phyloP scores from a whole-genome alignment of 73 alveolate genomes.

The Uronychia binucleata region DNA sequence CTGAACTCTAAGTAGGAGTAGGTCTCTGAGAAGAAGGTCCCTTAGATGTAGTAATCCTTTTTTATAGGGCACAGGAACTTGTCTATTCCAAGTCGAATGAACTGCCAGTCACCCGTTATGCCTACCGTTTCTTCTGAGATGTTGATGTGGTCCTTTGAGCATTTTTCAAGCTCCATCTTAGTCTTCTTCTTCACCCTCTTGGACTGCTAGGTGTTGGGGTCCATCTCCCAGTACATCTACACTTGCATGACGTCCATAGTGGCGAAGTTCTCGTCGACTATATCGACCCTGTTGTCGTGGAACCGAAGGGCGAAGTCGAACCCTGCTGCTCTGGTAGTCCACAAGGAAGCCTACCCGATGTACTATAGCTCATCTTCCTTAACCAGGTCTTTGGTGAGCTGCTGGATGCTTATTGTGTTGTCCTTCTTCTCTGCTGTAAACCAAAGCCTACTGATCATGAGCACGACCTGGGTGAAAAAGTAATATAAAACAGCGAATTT shows the following conservation, averaged over 20 bases:
- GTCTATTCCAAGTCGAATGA: conserved; percentile 1
- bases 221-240: background rate
- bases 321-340: background rate
- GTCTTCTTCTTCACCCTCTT: background rate
- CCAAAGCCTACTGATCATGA: background rate
- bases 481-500: background rate
- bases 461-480: background rate
- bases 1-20: conserved; percentile 6
- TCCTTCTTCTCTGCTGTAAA: background rate
- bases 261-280: background rate
- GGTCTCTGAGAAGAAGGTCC: conserved; percentile 2
- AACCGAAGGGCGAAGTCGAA: background rate
- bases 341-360: background rate
- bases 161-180: background rate
- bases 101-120: too few relatives aligned
- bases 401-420: background rate
- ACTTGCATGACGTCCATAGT: background rate
- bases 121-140: background rate
- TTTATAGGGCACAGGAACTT: conserved; percentile 13
- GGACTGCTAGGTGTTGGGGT: background rate
- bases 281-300: background rate
- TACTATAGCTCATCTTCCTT: background rate
- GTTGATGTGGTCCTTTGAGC: background rate
- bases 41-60: background rate
- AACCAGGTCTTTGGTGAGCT: background rate